Base-by-base conservation (phyloP, 208 protist genomes). In the Wallacemonas sp. region DNA sequence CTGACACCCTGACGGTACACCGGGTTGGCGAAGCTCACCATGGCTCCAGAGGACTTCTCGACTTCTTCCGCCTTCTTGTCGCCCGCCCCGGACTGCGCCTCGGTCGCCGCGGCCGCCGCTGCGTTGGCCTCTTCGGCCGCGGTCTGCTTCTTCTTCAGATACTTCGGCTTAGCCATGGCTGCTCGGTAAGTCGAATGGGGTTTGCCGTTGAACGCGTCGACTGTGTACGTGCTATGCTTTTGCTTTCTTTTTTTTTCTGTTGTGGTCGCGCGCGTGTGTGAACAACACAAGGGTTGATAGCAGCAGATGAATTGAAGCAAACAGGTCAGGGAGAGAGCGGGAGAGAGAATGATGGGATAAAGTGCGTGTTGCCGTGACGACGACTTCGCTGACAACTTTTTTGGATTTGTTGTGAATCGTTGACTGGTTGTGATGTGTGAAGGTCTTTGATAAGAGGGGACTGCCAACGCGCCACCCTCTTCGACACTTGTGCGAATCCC, bases 21-120 rank as follows among this genome's bases (percentile, higher is more conserved):
- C 22, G 85, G 85, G 69, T 89, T 91, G 21, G 89, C 89, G 64
- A 91, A 92, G 45, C 81, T 57, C 0, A 95, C 85, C 89, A 95
- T 95, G 10, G 89, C 89, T 3, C 83, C 89, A 1, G 89, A 95
- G 45, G 60, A 63, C 33, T 60, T 21, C 2, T 60, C 37, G 60
- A 85, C 84, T 19, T 68, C 73, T 13, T 60, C 67, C 33, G 0
- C 55, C 2, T 24, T 36, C 33, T 15, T 48, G 27, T 38, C 21
- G 39, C 24, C 19, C 13, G 32, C 8, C 5, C 52, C 42, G 10
- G 26, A 27, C 29, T 46, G 1, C 2, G 2, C 8, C 36, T 60
- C 38, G 24, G 66, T 63, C 5, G 26, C 62, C 21, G 59, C 55
- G 13, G 44, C 1, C 36, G 19, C 53, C 22, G 52, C 33, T 41